Evolutionary conservation across 2,329 filamentous ascomycete genomes (phyloP).

Genomic region (Alternaria gansuensis): DNA sequence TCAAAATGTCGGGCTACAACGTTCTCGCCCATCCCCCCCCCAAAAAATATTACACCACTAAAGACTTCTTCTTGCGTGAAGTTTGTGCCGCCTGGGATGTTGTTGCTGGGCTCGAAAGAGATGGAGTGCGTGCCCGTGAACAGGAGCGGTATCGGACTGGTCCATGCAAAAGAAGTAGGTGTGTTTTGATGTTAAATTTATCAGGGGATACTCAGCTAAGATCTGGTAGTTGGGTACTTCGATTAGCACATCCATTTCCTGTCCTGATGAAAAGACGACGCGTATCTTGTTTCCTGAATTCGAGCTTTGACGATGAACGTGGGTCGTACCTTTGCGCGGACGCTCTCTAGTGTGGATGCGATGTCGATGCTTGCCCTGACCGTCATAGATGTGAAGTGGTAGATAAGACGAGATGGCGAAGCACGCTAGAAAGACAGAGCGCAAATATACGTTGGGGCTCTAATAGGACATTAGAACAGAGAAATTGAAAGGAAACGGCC

Average conservation of each 20-base stretch:
- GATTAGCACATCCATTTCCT: conserved; percentile 18
- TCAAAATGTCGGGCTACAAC: conserved; percentile 20
- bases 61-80: conserved; percentile 36
- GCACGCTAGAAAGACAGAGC: background rate
- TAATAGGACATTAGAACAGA: too few relatives aligned
- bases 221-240: conserved; percentile 10
- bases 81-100: conserved; percentile 22
- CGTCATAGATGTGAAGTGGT: conserved; percentile 16
- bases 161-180: conserved; percentile 23
- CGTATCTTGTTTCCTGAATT: conserved; percentile 23
- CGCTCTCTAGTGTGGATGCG: conserved; percentile 21
- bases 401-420: background rate
- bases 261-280: conserved; percentile 17
- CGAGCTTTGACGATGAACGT: background rate
- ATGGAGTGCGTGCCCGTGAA: conserved; percentile 34
- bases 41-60: conserved; percentile 26
- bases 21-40: conserved; percentile 25
- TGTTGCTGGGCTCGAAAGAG: conserved; percentile 21
- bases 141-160: conserved; percentile 22
- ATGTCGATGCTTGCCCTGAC: conserved; percentile 30
- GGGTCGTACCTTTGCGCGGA: conserved; percentile 20
- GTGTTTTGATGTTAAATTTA: conserved; percentile 21
- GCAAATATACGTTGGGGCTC: too few relatives aligned
- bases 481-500: too few relatives aligned
- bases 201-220: conserved; percentile 1